Evolutionary conservation across 2,329 filamentous ascomycete genomes (phyloP), one percentile per base, ranked within the genome.

Genomic region (Fusarium solani-melongenae): DNA sequence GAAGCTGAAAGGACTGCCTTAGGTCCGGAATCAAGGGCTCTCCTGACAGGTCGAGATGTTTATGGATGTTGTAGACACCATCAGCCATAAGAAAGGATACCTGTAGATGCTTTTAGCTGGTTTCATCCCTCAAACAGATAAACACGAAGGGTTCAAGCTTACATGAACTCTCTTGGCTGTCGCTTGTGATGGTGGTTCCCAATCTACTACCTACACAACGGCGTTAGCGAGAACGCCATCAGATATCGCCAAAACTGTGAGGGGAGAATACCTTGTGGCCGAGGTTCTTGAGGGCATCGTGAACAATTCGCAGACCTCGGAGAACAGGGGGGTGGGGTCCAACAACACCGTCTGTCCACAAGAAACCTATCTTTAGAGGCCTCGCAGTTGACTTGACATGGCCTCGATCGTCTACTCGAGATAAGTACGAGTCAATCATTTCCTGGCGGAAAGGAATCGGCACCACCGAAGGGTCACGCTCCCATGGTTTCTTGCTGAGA

Each of bases 381-480:
- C 77, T 73, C 2, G 75, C 67, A 1, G n/a, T 15, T 1, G 46
- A 10, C 5, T 44, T 70, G 0, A 34, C 46, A 2, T n/a, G 49
- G 0, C 73, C 70, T 8, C 62, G 29, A 0, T n/a, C 14, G 11
- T 70, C 59, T 3, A 74, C 76, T 2, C 81, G 80, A 4, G 77
- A 78, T 15, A 82, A 76, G 22, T 87, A 83, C 2, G 86, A 78
- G 12, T 85, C 80, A 3, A 81, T 62, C 4, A 86, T 72, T 0
- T 88, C 84, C 27, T 86, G 81, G 3, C 91, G 86, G 88, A 91
- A 94, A 0, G 92, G 92, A 1, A 94, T 83, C 22, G 92, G 90
- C 44, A 90, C 81, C 0, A 92, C 90, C 1, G 91, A 82, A 0
- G 92, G 92, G 78, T 94, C 92, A 71, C 88, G 82, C 2, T 90